Evolutionary conservation across 495 filamentous ascomycete genomes (phyloP), one percentile per base, ranked within the genome.

Genomic region (Penicillium angulare): DNA sequence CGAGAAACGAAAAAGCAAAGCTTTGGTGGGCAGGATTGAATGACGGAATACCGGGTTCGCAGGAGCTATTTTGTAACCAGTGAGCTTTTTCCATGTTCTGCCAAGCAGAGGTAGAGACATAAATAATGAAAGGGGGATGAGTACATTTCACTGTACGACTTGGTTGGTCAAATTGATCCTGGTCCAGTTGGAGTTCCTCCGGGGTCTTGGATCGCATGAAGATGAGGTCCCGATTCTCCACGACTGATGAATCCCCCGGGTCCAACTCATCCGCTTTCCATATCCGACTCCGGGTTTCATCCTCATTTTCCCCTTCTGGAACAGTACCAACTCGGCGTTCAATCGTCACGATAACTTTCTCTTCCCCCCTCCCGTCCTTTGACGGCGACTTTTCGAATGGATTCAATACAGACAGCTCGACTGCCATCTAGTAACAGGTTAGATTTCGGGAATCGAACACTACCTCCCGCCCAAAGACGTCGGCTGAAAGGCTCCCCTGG

Each of bases 381-480:
- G 27, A 80, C 53, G 7, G 70, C 62, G 39, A 90, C 79, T 49
- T 84, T 76, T 20, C 71, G 76, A 39, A 93, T 85, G 1, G 61
- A 66, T 73, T 95, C 89, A 13, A 78, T 57, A 43, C 88, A 90
- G 17, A 82, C 72, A 3, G 67, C 79, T 3, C 73, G 61, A 26
- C 67, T 55, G 21, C 76, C 79, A 55, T 85, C 72, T 7, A 88
- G 61, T 7, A 53, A 26, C 20, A 68, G 59, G n/a, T 43, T 43
- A 31, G 32, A 35, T 13, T 35, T 59, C 9, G 62, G 58, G 49
- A 69, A 77, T 50, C 52, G 65, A 26, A 69, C 55, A 32, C 67
- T 68, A 1, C 88, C 89, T 8, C 88, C 89, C 27, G 86, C 87
- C 89, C 89, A 95, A 65, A 95, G 77, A n/a, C 89, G 80, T 33